Percentiles rank a stretch among this genome's conserved stretches.
These are phyloP conservation scores for Nakazawaea wyomingensis DNA, from an alignment of 805 yeast species.

Conservation along the genomic window DNA sequence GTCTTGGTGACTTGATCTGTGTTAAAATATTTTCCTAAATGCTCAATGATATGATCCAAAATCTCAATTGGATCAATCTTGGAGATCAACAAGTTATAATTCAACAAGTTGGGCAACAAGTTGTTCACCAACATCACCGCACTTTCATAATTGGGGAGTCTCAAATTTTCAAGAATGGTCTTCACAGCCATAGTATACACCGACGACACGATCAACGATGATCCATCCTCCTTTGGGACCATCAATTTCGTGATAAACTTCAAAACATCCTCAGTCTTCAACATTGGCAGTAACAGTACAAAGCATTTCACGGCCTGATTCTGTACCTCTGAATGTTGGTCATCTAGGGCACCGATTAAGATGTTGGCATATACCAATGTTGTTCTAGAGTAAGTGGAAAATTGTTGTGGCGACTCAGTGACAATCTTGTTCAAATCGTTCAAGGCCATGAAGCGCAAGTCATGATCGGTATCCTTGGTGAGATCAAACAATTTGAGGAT, in stretches of 20 bases:
- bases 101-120: slow-evolving; percentile 32
- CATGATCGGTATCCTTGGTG: slow-evolving; percentile 69
- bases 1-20: slow-evolving; percentile 18
- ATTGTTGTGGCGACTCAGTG: slow-evolving; percentile 22
- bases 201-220: slow-evolving; percentile 35
- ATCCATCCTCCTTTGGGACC: slow-evolving; percentile 15
- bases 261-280: slow-evolving; percentile 28
- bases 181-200: slow-evolving; percentile 50
- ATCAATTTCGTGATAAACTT: slow-evolving; percentile 24
- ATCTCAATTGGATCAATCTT: slow-evolving; percentile 58
- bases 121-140: slow-evolving; percentile 26
- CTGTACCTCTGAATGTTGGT: slow-evolving; percentile 67
- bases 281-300: slow-evolving; percentile 29
- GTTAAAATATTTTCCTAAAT: slow-evolving; percentile 30
- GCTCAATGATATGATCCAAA: slow-evolving; percentile 47
- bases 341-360: slow-evolving; percentile 33
- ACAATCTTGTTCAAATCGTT: slow-evolving; percentile 54
- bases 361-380: slow-evolving; percentile 6
- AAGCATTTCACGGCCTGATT: slow-evolving; percentile 62
- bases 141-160: slow-evolving; percentile 17
- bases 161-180: slow-evolving; percentile 32
- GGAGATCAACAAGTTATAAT: slow-evolving; percentile 20
- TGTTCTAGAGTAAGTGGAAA: slow-evolving; percentile 11
- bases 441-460: slow-evolving; percentile 79
- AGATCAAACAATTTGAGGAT: slow-evolving; percentile 31